A percentile compares a stretch with the other conserved stretches of the same genome.
Conservation (phyloP, 805 yeast species). For the Yamadazyma kitorensis region DNA sequence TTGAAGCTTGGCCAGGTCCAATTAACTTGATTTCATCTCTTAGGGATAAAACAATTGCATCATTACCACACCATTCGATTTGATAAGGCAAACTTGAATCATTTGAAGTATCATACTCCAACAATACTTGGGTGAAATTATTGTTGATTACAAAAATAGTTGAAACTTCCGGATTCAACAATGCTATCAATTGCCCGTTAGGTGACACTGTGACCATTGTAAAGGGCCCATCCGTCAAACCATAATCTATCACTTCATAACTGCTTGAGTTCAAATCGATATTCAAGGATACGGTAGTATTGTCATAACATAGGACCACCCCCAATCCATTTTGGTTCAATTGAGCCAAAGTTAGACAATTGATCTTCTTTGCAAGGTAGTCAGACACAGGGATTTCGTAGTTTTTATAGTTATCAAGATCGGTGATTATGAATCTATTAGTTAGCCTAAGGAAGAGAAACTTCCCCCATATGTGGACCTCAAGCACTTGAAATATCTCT, state of each 20-base stretch:
- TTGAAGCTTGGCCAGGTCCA: constrained; percentile 64
- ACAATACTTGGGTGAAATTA: constrained; percentile 42
- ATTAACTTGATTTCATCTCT: constrained; percentile 64
- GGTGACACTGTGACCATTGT: constrained; percentile 46
- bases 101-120: constrained; percentile 43
- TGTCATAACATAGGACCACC: constrained; percentile 23
- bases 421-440: constrained; percentile 30
- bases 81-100: constrained; percentile 40
- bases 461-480: constrained; percentile 9
- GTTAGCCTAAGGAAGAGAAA: constrained; percentile 27
- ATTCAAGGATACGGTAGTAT: constrained; percentile 24
- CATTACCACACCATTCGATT: constrained; percentile 83
- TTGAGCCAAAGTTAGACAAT: constrained; percentile 17
- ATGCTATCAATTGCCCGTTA: constrained; percentile 52
- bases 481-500: constrained; percentile 22
- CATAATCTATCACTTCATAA: constrained; percentile 34
- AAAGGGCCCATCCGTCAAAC: constrained; percentile 50
- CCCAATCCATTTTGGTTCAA: constrained; percentile 13
- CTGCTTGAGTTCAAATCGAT: constrained; percentile 20
- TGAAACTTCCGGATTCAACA: constrained; percentile 35
- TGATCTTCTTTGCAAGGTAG: constrained; percentile 18
- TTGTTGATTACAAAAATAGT: constrained; percentile 50
- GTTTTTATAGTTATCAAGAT: constrained; percentile 39
- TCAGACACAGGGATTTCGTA: constrained; percentile 34
- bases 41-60: constrained; percentile 65